These are phyloP conservation scores for Acanthamoeba polyphaga DNA, from an alignment of 208 protist species.

Conservation along the genomic window DNA sequence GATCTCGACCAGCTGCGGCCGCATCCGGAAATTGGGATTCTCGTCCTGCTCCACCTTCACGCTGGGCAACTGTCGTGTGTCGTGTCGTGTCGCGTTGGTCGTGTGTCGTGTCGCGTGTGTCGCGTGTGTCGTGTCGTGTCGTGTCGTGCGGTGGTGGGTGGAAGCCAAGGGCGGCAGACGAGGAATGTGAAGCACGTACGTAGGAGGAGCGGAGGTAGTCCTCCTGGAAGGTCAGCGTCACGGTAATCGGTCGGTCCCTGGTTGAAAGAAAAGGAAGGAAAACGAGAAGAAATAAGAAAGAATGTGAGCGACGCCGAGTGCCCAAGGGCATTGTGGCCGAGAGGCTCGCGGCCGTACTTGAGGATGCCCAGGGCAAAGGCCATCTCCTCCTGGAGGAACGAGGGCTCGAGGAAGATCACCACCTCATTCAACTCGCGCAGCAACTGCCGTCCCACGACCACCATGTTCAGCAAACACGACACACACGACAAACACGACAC, in stretches of 20 bases:
- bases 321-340: background rate
- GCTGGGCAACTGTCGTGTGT: background rate
- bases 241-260: constrained; percentile 30
- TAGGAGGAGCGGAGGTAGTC: constrained; percentile 36
- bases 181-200: background rate
- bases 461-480: background rate
- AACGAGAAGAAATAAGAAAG: background rate
- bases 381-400: constrained; percentile 30
- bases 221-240: constrained; percentile 46
- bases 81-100: background rate
- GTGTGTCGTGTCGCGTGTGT: background rate
- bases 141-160: no score
- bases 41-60: constrained; percentile 54
- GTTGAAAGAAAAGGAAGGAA: background rate
- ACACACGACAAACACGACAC: background rate
- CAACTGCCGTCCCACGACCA: background rate
- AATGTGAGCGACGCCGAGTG: background rate
- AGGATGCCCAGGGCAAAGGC: constrained; percentile 34
- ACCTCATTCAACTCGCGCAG: constrained; percentile 55
- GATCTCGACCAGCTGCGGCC: constrained; percentile 36
- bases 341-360: background rate
- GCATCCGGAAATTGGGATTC: constrained; percentile 6
- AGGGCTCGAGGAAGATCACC: constrained; percentile 24
- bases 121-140: no score
- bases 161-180: background rate